phyloP scores from a whole-genome alignment of 352 stramenopile species.

The Phytophthora melonis region DNA sequence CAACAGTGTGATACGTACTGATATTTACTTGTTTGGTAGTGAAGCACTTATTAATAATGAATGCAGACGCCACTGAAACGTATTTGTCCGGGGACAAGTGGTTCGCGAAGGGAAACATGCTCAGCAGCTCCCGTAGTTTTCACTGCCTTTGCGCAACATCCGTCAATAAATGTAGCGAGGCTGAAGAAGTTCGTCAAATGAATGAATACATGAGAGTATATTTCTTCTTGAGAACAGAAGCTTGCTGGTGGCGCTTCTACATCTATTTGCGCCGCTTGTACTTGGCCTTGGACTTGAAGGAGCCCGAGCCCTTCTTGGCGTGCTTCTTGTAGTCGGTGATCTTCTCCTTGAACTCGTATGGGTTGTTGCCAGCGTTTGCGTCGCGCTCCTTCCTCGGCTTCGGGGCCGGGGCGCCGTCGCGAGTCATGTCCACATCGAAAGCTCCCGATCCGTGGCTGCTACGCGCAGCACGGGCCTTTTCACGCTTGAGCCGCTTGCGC shows the following conservation, averaged over 20 bases:
- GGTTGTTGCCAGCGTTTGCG: conserved; percentile 54
- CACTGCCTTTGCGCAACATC: no score
- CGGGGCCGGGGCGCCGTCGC: conserved; percentile 36
- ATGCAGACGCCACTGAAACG: no score
- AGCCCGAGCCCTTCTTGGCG: conserved; percentile 83
- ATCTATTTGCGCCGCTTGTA: conserved; percentile 88
- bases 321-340: conserved; percentile 93
- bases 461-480: conserved; percentile 69
- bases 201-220: conserved; percentile 41
- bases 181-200: conserved; percentile 5
- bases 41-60: no score
- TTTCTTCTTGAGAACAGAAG: conserved; percentile 28
- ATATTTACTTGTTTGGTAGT: no score
- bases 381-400: conserved; percentile 53
- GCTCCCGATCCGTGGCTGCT: conserved; percentile 60
- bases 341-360: conserved; percentile 92
- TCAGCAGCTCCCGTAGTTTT: no score
- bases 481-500: conserved; percentile 81
- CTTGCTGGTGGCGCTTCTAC: conserved; percentile 18
- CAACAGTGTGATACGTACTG: no score
- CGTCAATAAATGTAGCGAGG: no score
- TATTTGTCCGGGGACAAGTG: no score
- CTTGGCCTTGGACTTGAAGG: conserved; percentile 93
- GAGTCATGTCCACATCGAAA: conserved; percentile 85
- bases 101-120: no score